phyloP scores from a whole-genome alignment of 108 stramenopile genomes.

The Schizochytrium sp. region DNA sequence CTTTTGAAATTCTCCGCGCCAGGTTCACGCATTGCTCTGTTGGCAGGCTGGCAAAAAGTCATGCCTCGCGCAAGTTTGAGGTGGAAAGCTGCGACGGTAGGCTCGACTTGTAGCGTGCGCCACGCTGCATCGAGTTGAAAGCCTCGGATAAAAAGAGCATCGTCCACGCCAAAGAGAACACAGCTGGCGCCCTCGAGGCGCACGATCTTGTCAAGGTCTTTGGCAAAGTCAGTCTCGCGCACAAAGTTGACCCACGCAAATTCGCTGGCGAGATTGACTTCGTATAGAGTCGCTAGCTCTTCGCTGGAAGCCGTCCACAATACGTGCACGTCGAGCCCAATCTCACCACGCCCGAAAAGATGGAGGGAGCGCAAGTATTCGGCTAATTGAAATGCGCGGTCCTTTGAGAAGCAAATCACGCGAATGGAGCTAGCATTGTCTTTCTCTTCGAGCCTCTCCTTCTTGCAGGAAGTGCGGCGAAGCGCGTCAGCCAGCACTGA shows the following conservation, averaged over 20 bases:
- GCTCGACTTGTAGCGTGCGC: not conserved
- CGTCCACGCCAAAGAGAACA: slow-evolving; percentile 7
- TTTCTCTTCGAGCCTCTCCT: no score
- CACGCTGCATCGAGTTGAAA: not conserved
- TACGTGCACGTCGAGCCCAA: not conserved
- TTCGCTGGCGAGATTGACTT: not conserved
- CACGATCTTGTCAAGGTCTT: not conserved
- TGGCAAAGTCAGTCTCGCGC: not conserved
- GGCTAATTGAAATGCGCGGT: not conserved
- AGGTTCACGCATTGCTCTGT: not conserved
- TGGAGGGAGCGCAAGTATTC: not conserved
- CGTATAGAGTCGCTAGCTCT: not conserved
- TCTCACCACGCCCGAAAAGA: not conserved
- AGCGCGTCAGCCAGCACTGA: no score
- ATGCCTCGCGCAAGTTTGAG: not conserved
- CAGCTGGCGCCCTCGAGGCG: not conserved
- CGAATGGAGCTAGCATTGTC: not conserved
- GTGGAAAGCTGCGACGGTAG: not conserved
- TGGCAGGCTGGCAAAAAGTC: not conserved
- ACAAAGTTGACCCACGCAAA: not conserved
- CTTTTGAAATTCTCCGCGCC: not conserved
- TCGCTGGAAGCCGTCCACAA: not conserved
- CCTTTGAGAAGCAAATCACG: not conserved
- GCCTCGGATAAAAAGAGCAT: not conserved
- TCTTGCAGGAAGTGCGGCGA: no score